phyloP scores from a whole-genome alignment of 176 grass and related monocot species.

The Eremochloa ophiuroides region DNA sequence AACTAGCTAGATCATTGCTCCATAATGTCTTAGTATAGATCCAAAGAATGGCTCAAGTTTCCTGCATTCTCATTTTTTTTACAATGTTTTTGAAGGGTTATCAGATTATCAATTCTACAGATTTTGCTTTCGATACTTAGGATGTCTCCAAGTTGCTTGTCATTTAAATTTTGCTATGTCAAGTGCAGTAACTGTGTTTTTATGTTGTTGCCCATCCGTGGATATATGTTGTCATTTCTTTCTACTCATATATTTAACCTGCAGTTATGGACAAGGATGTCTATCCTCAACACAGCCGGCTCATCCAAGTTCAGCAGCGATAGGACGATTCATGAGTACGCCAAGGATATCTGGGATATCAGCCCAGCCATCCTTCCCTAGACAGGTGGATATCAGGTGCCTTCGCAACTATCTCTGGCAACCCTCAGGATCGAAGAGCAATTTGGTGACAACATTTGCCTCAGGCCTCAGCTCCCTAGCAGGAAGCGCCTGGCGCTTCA shows the following conservation, averaged over 20 bases:
- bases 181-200: not conserved
- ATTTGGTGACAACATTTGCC: not conserved
- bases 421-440: not conserved
- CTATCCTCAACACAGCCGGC: conserved; percentile 78
- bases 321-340: conserved; percentile 86
- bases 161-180: not conserved
- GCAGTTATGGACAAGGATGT: conserved; percentile 95
- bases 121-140: not conserved
- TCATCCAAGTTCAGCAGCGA: conserved; percentile 96
- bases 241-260: not conserved
- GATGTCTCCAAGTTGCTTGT: not conserved
- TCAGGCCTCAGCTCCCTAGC: not conserved
- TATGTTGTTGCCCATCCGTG: not conserved
- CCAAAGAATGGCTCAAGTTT: not conserved
- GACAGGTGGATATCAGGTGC: not conserved
- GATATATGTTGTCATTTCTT: not conserved
- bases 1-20: not conserved
- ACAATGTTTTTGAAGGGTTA: not conserved
- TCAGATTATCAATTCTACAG: not conserved
- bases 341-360: conserved; percentile 88
- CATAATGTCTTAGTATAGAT: not conserved
- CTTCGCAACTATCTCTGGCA: not conserved
- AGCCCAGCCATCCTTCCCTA: conserved; percentile 54
- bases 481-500: not conserved
- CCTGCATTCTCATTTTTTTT: not conserved